Conservation (phyloP, 202 grass and related monocot genomes). For the Panicum virgatum region DNA sequence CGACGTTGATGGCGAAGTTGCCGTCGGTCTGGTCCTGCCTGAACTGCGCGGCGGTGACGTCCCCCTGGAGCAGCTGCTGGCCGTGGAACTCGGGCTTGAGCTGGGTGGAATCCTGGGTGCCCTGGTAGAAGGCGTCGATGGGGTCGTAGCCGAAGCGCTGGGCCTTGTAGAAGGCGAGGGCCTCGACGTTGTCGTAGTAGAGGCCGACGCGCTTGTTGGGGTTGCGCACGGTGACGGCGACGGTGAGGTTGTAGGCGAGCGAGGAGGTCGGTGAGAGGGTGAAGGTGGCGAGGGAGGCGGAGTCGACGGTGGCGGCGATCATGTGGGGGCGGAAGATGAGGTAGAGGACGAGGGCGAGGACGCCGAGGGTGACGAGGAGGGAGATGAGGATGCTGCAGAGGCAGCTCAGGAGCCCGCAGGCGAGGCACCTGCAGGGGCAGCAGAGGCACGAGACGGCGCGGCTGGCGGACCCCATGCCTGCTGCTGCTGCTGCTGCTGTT, state of each 20-base stretch:
- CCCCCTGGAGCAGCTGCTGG: constrained; percentile 30
- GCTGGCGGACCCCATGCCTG: constrained; percentile 46
- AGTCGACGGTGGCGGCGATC: constrained; percentile 62
- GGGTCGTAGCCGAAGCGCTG: constrained; percentile 45
- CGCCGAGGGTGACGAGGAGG: constrained; percentile 39
- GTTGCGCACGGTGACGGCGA: constrained; percentile 66
- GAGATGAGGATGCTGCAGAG: constrained; percentile 58
- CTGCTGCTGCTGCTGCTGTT: too few relatives aligned
- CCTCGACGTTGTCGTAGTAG: constrained; percentile 75
- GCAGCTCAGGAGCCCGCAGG: constrained; percentile 57
- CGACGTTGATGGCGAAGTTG: constrained; percentile 51
- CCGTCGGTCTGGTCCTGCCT: constrained; percentile 34
- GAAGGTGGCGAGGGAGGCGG: constrained; percentile 47
- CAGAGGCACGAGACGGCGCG: constrained; percentile 54
- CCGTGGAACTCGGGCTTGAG: constrained; percentile 45
- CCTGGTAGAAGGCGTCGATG: constrained; percentile 61
- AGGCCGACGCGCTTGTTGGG: constrained; percentile 71
- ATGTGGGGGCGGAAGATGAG: constrained; percentile 65
- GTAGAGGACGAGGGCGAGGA: constrained; percentile 54
- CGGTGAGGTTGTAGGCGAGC: constrained; percentile 45
- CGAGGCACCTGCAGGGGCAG: constrained; percentile 59
- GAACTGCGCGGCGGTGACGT: constrained; percentile 28
- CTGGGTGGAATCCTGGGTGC: constrained; percentile 24
- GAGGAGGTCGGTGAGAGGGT: background rate
- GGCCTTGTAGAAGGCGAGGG: constrained; percentile 29